Base-by-base conservation (phyloP, 2,329 filamentous ascomycete genomes). In the Lecanicillium sp. region DNA sequence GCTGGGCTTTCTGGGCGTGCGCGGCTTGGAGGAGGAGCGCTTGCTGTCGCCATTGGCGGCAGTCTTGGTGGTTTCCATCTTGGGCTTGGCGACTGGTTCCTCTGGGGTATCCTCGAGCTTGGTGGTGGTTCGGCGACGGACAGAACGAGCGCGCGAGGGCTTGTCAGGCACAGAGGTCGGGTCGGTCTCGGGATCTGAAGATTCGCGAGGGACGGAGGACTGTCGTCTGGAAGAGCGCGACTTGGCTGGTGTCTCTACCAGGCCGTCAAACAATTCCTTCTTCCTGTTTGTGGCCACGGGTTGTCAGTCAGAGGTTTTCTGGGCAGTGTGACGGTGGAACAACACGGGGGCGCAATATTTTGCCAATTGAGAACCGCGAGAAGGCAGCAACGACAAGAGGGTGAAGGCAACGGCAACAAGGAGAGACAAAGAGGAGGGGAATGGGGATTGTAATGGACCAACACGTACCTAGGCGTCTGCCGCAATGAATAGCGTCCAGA, bases 181-280 rank as follows among this genome's bases (percentile, higher is more conserved):
- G 40, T 74, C 70, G 52, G 63, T 64, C 39, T 74, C 71, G 43
- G 60, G 58, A 41, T 72, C 72, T 29, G 65, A 62, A 28, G 52
- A 47, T 17, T 71, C 67, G 36, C 60, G 51, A 27, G 65, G 59
- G 36, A 69, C 61, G 17, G 67, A 67, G 9, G 70, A 64, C 52
- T 72, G 74, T 49, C 73, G 69, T 50, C 71, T 66, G 33, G 62
- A 61, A 42, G 65, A 63, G 31, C 69, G 70, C 59, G 58, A 27
- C 44, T 43, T 36, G 44, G 41, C 49, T 18, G 74, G 73, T 8
- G 74, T 79, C 56, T 77, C 72, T 44, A 79, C 60, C 74, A 79
- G 76, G 49, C 74, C 74, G 27, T 75, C 67, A 49, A 76, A 78
- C 42, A 75, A 68, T 54, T 77, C 74, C 59, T 75, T 77, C 59